Evolutionary conservation across 306 rosid species (phyloP), one percentile per base, ranked within the genome.

Genomic region (Prunus davidiana): DNA sequence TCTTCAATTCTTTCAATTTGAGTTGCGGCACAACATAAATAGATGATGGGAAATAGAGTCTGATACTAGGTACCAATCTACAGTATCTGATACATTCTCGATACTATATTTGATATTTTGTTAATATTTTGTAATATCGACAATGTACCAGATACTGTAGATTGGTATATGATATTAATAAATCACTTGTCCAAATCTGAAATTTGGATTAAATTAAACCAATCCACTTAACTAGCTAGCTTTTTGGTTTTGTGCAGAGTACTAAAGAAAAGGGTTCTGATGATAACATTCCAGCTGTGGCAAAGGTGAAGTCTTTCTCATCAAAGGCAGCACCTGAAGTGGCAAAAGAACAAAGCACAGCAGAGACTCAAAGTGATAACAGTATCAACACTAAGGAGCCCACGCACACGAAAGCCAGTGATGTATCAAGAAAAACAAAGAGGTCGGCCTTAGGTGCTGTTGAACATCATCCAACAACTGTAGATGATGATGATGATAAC

Each of bases 221-320:
- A 28, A 30, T 1, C 45, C 20, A 15, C 20, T 1, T 12, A 27
- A 63, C 22, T 28, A 15, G 38, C 67, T 16, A 14, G 67, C 24
- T 22, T 56, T 27, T 51, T 67, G 56, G 32, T 75, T 65, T 80
- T 78, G 2, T 85, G 83, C 87, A 91, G 96, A 73, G 52, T 24
- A 73, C 55, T 45, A 83, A 71, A 63, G 82, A 64, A 62, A 71
- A 8, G 52, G 85, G 71, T 24, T 51, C 45, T 8, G 82, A 77
- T 68, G 47, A 64, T 12, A 25, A 62, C 27, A 38, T 34, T 77
- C 28, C 20, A 43, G 64, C 27, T 63, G 41, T 25, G 20, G 52
- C 79, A 32, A 25, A 78, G 2, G 65, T 34, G 67, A 30, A 73
- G 47, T 18, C 65, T 71, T 74, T 65, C 57, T 27, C 41, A 18